phyloP scores from a whole-genome alignment of 371 early-diverging fungal species.

The Rhizopus microsporus region DNA sequence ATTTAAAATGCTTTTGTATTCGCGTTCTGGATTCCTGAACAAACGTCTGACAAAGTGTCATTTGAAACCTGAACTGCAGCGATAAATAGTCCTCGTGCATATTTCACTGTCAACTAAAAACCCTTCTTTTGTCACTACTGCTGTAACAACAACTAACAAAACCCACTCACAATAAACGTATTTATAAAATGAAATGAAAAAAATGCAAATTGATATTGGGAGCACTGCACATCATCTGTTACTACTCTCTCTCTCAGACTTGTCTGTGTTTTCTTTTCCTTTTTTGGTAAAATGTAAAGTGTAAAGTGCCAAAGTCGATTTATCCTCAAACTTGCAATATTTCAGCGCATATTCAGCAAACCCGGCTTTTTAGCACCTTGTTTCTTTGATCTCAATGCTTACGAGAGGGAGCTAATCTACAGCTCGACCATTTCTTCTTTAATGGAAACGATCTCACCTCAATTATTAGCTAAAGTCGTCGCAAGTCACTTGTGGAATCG shows the following conservation, averaged over 20 bases:
- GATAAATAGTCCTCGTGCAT: no score
- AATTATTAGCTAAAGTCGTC: conserved; percentile 31
- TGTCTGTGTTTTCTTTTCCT: conserved; percentile 11
- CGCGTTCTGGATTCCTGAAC: no score
- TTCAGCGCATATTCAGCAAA: conserved; percentile 42
- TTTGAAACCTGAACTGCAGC: no score
- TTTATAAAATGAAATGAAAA: no score
- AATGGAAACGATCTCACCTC: conserved; percentile 13
- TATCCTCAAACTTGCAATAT: conserved; percentile 40
- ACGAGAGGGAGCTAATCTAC: conserved; percentile 37
- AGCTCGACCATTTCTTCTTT: conserved; percentile 18
- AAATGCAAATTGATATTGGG: background rate
- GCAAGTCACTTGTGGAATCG: conserved; percentile 11
- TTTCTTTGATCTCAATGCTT: conserved; percentile 21
- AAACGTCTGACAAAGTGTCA: no score
- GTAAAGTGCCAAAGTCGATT: conserved; percentile 42
- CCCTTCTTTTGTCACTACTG: no score
- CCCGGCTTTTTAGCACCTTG: conserved; percentile 39
- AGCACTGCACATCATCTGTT: background rate
- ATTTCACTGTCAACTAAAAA: no score
- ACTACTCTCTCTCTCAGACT: background rate
- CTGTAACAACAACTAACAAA: no score
- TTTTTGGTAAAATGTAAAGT: conserved; percentile 11
- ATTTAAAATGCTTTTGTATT: no score
- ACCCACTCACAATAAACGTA: no score